A percentile compares a stretch with the other conserved stretches of the same genome.
phyloP scores from a whole-genome alignment of 768 basidiomycete genomes.

The Agrocybe chaxingu region DNA sequence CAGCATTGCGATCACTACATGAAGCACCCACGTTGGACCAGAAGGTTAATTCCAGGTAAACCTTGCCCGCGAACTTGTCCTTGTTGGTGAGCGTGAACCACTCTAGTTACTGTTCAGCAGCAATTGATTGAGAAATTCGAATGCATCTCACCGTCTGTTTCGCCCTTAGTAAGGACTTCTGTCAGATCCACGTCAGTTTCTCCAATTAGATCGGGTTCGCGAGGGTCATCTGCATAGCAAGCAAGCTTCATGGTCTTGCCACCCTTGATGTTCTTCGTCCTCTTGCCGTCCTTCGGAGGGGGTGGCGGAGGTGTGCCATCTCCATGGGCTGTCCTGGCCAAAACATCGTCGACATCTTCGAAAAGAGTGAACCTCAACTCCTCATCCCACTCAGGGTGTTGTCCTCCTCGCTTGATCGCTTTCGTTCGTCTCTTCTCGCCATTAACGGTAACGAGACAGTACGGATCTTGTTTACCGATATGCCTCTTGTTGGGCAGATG shows the following conservation, averaged over 20 bases:
- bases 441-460: constrained; percentile 77
- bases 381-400: constrained; percentile 99
- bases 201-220: constrained; percentile 95
- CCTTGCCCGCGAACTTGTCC: constrained; percentile 92
- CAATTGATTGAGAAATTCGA: not conserved
- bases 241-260: constrained; percentile 74
- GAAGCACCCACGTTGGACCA: constrained; percentile 79
- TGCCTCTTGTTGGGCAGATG: constrained; percentile 89
- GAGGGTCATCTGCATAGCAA: constrained; percentile 92
- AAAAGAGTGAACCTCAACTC: constrained; percentile 90
- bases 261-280: constrained; percentile 56
- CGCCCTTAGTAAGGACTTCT: constrained; percentile 89
- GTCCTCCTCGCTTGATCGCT: constrained; percentile 94
- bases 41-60: constrained; percentile 95
- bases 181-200: constrained; percentile 86
- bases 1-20: constrained; percentile 2
- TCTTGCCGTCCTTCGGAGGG: constrained; percentile 60
- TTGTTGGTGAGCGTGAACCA: constrained; percentile 92
- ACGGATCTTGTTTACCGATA: constrained; percentile 97
- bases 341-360: constrained; percentile 67
- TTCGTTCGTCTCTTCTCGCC: constrained; percentile 85
- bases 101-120: constrained; percentile 45
- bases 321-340: constrained; percentile 35
- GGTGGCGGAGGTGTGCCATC: constrained; percentile 59
- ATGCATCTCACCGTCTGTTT: constrained; percentile 81